Conservation (phyloP, 805 yeast species). For the Candida coquimbonensis region DNA sequence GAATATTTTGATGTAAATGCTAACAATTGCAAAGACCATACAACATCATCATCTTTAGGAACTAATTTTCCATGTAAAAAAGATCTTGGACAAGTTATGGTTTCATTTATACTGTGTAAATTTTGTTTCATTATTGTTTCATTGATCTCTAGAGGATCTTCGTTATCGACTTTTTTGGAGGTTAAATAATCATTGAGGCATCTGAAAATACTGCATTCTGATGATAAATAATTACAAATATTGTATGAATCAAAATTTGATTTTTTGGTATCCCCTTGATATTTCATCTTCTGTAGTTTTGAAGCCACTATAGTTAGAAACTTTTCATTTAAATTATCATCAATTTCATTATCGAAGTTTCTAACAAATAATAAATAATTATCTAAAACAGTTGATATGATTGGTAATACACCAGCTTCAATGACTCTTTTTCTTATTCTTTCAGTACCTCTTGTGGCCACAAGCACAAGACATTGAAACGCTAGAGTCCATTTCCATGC, state of each 20-base stretch:
- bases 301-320: constrained; percentile 13
- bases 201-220: not conserved
- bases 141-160: constrained; percentile 2
- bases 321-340: constrained; percentile 9
- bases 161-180: not conserved
- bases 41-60: constrained; percentile 88
- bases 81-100: constrained; percentile 39
- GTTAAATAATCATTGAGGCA: not conserved
- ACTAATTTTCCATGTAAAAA: constrained; percentile 67
- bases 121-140: constrained; percentile 8
- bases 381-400: constrained; percentile 86
- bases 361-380: constrained; percentile 51
- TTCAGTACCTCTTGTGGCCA: constrained; percentile 93
- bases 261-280: not conserved
- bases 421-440: constrained; percentile 78
- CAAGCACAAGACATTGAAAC: constrained; percentile 82
- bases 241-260: constrained; percentile 1
- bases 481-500: constrained; percentile 98
- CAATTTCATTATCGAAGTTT: constrained; percentile 25
- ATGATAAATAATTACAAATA: not conserved
- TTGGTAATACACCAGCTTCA: constrained; percentile 85
- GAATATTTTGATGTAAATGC: constrained; percentile 94
- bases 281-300: constrained; percentile 4
- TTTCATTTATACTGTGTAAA: constrained; percentile 18
- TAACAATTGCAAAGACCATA: constrained; percentile 85